Base-by-base conservation (phyloP, 2,329 filamentous ascomycete species). In the Ceratocystis harringtonii region DNA sequence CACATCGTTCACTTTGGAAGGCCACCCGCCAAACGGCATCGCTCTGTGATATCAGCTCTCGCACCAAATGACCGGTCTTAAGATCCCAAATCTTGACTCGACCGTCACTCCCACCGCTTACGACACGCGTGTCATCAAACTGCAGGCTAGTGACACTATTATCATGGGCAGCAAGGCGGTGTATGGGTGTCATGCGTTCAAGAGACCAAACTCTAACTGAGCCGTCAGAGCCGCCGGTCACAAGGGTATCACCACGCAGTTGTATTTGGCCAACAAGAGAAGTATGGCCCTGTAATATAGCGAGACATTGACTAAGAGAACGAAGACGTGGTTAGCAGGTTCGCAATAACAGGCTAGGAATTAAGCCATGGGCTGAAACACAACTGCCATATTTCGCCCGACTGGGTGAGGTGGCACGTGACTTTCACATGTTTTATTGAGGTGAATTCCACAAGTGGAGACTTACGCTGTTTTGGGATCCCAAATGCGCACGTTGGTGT, bases 61-160 rank as follows among this genome's bases (percentile, higher is more conserved):
- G 85, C 25, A 99, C 90, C 32, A 96, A 81, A 66, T 89, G 87
- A 2, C 94, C 94, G 1, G 90, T 94, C 75, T 94, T 91, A 67
- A 97, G 79, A 76, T 96, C 92, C 94, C 94, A 99, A 65, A 99
- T 92, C 76, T 97, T 99, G 69, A 99, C 94, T 64, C 94, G 83
- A n/a, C 94, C 94, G 75, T 99, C 94, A 71, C 90, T 95, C 62
- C 94, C 95, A 70, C 94, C 94, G 73, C 90, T 96, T 66, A 99
- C 92, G 68, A 99, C 94, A 65, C 94, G 84, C 28, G 88, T 92
- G 72, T 96, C 92, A 72, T 99, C 94, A 73, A 99, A 99, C 73
- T 99, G 94, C 70, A 99, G 78, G 74, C 91, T 96, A 0, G 94
- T 99, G 64, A 99, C 94, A 73, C 92, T 96, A 75, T 99, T 99